Conservation (phyloP, 768 basidiomycete species). For the Mycena metata region DNA sequence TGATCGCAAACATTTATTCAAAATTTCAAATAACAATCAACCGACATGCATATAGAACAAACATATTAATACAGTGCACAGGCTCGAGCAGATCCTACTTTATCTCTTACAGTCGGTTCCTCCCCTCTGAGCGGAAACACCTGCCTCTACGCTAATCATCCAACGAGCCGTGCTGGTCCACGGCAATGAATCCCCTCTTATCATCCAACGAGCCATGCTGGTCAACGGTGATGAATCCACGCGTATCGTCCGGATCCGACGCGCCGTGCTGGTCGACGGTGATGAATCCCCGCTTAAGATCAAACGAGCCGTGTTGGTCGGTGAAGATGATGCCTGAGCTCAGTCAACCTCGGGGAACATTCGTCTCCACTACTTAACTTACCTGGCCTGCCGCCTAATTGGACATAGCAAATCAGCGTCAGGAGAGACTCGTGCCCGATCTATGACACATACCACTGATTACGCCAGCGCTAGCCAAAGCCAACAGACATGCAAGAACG, state of each 20-base stretch:
- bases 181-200: conserved; percentile 8
- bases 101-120: conserved; percentile 8
- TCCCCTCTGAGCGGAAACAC: conserved; percentile 11
- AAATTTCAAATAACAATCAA: conserved; percentile 11
- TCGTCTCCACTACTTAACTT: conserved; percentile 10
- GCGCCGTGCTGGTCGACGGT: conserved; percentile 9
- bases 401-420: conserved; percentile 10
- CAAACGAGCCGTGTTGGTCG: conserved; percentile 15
- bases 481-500: conserved; percentile 15
- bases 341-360: conserved; percentile 7
- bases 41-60: conserved; percentile 7
- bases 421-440: conserved; percentile 8
- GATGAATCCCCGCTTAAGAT: conserved; percentile 7
- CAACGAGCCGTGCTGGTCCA: not conserved
- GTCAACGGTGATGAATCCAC: conserved; percentile 13
- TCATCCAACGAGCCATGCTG: conserved; percentile 10
- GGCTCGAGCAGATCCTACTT: conserved; percentile 18
- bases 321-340: conserved; percentile 14
- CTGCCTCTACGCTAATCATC: not conserved
- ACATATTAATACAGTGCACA: conserved; percentile 15
- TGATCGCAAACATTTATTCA: conserved; percentile 16
- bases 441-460: conserved; percentile 14
- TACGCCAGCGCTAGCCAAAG: conserved; percentile 5
- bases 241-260: not conserved
- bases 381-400: conserved; percentile 15